Conservation (phyloP, 1,139 yeast species). For the Tardiomyces digboiensis region DNA sequence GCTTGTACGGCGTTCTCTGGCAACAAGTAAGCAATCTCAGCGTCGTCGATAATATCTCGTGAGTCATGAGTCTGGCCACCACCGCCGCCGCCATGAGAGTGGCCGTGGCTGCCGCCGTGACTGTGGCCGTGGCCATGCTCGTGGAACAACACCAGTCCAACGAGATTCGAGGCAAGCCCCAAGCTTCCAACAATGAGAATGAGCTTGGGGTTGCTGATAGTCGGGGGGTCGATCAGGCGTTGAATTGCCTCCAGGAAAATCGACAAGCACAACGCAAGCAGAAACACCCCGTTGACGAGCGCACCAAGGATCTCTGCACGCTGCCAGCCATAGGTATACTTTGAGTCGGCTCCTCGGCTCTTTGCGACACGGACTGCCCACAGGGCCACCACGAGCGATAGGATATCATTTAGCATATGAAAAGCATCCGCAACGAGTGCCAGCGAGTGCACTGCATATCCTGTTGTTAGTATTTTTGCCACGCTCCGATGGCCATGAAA, state of each 20-base stretch:
- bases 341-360: constrained; percentile 72
- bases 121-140: constrained; percentile 61
- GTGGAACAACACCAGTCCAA: constrained; percentile 83
- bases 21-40: constrained; percentile 18
- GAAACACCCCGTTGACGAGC: constrained; percentile 82
- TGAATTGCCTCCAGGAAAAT: constrained; percentile 91
- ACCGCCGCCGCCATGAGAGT: too few species aligned
- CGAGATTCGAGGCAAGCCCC: constrained; percentile 72
- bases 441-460: constrained; percentile 78
- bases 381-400: constrained; percentile 79
- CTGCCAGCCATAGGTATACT: constrained; percentile 94
- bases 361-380: constrained; percentile 96
- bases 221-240: constrained; percentile 74
- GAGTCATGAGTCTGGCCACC: constrained; percentile 15
- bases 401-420: constrained; percentile 94
- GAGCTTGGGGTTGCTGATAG: constrained; percentile 68
- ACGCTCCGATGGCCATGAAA: too few species aligned
- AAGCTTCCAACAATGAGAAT: constrained; percentile 74
- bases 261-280: constrained; percentile 86
- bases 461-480: constrained; percentile 13
- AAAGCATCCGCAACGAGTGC: constrained; percentile 94
- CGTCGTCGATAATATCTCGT: constrained; percentile 15
- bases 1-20: constrained; percentile 23
- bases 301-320: constrained; percentile 97
- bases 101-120: too few species aligned